Evolutionary conservation across 1,284 basidiomycete species (phyloP), one percentile per base, ranked within the genome.

Genomic region (Pisolithus thermaeus): DNA sequence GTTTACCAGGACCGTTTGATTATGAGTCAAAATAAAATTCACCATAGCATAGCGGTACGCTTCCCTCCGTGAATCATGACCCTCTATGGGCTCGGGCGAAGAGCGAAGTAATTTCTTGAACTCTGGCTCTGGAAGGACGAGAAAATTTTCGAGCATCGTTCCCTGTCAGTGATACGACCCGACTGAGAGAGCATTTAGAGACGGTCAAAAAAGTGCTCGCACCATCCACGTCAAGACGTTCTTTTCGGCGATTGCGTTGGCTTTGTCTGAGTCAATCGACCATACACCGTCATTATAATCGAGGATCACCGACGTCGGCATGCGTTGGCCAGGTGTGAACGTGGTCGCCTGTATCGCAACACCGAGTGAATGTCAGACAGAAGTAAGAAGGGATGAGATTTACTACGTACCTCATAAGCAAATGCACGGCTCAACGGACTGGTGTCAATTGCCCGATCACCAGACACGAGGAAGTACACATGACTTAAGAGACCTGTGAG

Each of bases 21-120:
- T 8, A 37, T 27, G 35, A 16, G 36, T 3, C 3, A 7, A 43
- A 23, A 7, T 3, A 12, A 25, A 4, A 12, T 73, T 36, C 47
- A 90, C 92, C 74, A 84, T 87, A 9, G 88, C 79, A 69, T 92
- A 97, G 38, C 88, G 81, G 66, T 90, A 94, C 0, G 91, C 87
- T 61, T 94, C 89, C 43, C 73, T 68, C 46, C 70, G 68, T 3
- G 67, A 56, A 51, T 73, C 68, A 7, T 67, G 56, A 14, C 74
- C 69, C 36, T 72, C 68, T 20, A 72, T 64, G 3, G 70, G 68
- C 4, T 69, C 56, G 2, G 65, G 59, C 5, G 62, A 54, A 1
- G 72, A 70, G 16, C 81, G 81, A 57, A 87, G 70, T 56, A 87
- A 83, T 1, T 72, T 71, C 35, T 73, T 72, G 66, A 97, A 96